phyloP scores from a whole-genome alignment of 257 asterid genomes.

The Craterostigma plantagineum region DNA sequence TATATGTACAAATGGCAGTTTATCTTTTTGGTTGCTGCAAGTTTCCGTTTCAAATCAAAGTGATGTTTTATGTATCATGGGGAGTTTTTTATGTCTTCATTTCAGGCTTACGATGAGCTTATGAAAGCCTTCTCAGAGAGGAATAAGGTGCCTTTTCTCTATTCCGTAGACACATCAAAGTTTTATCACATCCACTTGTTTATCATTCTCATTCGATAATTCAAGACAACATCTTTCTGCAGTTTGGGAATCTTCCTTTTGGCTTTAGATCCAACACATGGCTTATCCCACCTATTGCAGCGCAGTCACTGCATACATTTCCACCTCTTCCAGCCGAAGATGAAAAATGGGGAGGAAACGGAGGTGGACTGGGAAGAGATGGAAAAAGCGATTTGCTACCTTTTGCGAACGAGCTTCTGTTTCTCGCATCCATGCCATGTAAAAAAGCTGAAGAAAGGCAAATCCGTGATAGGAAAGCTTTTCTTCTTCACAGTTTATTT shows the following conservation, averaged over 20 bases:
- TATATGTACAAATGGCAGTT: background rate
- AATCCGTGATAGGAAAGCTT: conserved; percentile 80
- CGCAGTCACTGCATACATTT: conserved; percentile 49
- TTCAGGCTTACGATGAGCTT: conserved; percentile 87
- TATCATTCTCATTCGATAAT: background rate
- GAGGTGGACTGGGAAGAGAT: conserved; percentile 91
- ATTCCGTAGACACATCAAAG: no score
- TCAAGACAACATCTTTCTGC: conserved; percentile 12
- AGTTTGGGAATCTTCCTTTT: conserved; percentile 88
- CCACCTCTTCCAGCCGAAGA: conserved; percentile 84
- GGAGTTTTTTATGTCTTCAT: conserved; percentile 6
- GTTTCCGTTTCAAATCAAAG: conserved; percentile 3
- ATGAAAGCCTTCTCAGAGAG: conserved; percentile 87
- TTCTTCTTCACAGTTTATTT: conserved; percentile 84
- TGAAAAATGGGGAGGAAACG: conserved; percentile 91
- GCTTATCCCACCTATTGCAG: conserved; percentile 89
- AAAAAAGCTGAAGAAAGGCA: conserved; percentile 92
- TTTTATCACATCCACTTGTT: background rate
- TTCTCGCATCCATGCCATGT: conserved; percentile 90
- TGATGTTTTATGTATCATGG: conserved; percentile 11
- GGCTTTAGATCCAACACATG: conserved; percentile 97
- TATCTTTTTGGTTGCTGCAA: background rate
- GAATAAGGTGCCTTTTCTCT: conserved; percentile 46
- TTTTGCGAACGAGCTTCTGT: conserved; percentile 56
- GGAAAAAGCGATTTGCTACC: conserved; percentile 72